These are phyloP conservation scores for Lentithecium fluviatile DNA, from an alignment of 495 filamentous ascomycete genomes.

Conservation along the genomic window DNA sequence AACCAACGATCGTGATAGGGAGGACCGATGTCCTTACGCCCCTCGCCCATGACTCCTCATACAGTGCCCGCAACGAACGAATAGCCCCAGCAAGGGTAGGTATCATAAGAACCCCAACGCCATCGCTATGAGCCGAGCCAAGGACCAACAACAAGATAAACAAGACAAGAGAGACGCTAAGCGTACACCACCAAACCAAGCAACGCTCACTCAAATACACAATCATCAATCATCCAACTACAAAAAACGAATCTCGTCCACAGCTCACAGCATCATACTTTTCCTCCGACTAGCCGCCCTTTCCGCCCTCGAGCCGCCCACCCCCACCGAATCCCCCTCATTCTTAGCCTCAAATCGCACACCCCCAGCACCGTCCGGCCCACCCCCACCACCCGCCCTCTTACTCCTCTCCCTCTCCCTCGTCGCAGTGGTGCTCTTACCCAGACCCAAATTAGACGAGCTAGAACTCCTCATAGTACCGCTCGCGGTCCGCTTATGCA, in stretches of 20 bases:
- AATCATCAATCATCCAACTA: not conserved
- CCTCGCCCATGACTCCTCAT: no score
- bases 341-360: not conserved
- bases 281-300: slow-evolving; percentile 38
- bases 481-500: slow-evolving; percentile 17
- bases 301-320: slow-evolving; percentile 33
- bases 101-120: slow-evolving; percentile 2
- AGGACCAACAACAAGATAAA: not conserved
- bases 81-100: not conserved
- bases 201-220: not conserved
- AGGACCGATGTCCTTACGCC: no score
- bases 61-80: not conserved
- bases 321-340: not conserved
- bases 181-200: not conserved
- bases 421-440: slow-evolving; percentile 2
- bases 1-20: no score
- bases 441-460: not conserved
- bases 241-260: not conserved
- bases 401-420: slow-evolving; percentile 2
- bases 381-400: not conserved
- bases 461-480: slow-evolving; percentile 7
- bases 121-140: slow-evolving; percentile 5
- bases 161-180: no score
- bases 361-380: not conserved
- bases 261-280: slow-evolving; percentile 42